phyloP scores from a whole-genome alignment of 2,329 filamentous ascomycete species.

The Aspergillus flavus region DNA sequence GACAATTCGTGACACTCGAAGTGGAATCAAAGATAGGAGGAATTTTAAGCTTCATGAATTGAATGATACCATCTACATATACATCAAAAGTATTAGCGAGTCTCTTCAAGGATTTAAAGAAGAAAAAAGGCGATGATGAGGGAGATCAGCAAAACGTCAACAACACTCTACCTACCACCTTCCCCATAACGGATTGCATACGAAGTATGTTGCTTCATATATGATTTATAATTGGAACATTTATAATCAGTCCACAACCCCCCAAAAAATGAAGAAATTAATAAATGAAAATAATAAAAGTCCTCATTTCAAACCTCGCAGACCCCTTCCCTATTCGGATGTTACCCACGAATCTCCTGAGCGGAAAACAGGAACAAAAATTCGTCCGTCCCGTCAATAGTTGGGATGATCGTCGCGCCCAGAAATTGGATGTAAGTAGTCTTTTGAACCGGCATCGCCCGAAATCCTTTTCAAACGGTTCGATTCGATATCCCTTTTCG shows the following conservation, averaged over 20 bases:
- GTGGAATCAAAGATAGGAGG: constrained; percentile 8
- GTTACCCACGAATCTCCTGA: background rate
- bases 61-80: background rate
- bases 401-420: background rate
- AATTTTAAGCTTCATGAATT: background rate
- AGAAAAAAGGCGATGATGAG: background rate
- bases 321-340: background rate
- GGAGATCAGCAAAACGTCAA: background rate
- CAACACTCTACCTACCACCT: background rate
- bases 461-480: no score
- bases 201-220: background rate
- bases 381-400: background rate
- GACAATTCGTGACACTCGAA: constrained; percentile 9
- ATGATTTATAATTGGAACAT: background rate
- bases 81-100: background rate
- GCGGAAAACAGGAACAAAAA: background rate
- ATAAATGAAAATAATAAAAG: background rate
- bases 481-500: background rate
- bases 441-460: background rate
- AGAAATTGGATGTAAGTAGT: background rate
- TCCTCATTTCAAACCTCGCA: background rate
- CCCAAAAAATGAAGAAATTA: background rate
- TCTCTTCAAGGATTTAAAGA: background rate
- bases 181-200: background rate
- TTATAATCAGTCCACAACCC: background rate